Base-by-base conservation (phyloP, 306 rosid species). In the Nissolia schottii region DNA sequence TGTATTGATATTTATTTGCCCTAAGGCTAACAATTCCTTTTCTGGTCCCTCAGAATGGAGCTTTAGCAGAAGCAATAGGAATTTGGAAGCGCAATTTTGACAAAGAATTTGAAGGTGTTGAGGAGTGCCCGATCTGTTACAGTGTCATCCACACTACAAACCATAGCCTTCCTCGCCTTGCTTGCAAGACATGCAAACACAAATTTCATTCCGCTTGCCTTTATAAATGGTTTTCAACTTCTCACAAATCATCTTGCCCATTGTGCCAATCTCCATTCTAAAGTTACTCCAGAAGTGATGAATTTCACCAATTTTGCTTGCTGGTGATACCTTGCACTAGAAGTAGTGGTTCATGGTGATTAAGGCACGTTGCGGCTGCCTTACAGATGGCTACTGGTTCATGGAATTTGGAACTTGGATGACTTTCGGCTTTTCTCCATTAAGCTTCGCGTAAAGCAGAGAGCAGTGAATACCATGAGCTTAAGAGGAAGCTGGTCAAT, bases 101-200 rank as follows among this genome's bases (percentile, higher is more conserved):
- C 80, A 91, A 94, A 81, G 98, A 94, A 82, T 91, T 94, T 68
- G 98, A 94, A 89, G 98, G 97, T 16, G 90, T 94, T 57, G 98
- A 94, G 85, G 98, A 91, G 85, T 89, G 98, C 78, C 98, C 98
- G 0, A 91, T 94, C 67, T 94, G 98, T 79, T 91, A 94, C 78
- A 94, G 98, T 74, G 96, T 91, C 78, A 91, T 94, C 64, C 98
- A 94, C 81, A 94, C 98, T 13, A 72, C 91, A 48, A 89, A 94
- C 84, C 92, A 89, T 79, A 73, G 96, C 77, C 88, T 94, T 77
- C 98, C 98, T 12, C 90, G 93, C 63, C 97, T 94, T 35, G 91
- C 96, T 37, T 94, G 98, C 97, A 89, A 75, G 85, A 94, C 98
- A 22, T 94, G 98, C 96, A 94, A 91, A 81, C 96, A 91, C 90